A percentile compares a stretch with the other conserved stretches of the same genome.
Evolutionary conservation across 2,329 filamentous ascomycete genomes (phyloP).

Genomic region (Aspergillus fijiensis): DNA sequence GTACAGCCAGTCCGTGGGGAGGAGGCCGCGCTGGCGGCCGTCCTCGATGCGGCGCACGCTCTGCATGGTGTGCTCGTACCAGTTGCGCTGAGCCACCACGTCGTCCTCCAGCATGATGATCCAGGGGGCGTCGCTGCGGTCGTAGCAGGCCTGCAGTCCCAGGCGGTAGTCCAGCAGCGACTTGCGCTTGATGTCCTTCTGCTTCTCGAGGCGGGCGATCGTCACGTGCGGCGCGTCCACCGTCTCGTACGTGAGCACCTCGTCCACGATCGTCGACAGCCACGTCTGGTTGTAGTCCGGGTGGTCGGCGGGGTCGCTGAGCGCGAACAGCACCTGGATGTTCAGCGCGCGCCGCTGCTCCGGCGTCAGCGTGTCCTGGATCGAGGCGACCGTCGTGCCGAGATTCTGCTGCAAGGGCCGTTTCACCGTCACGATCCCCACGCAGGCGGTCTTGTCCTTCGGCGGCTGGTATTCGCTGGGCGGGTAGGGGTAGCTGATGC

Average conservation of each 20-base stretch:
- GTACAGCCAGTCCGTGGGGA: slow-evolving; percentile 37
- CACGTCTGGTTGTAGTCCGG: slow-evolving; percentile 45
- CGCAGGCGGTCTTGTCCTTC: slow-evolving; percentile 33
- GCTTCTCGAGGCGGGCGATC: slow-evolving; percentile 16
- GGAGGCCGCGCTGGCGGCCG: slow-evolving; percentile 10
- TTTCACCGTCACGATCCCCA: slow-evolving; percentile 47
- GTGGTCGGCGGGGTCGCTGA: slow-evolving; percentile 43
- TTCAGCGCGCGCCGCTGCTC: slow-evolving; percentile 43
- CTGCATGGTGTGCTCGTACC: slow-evolving; percentile 45
- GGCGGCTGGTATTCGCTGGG: not conserved
- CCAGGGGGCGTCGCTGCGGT: slow-evolving; percentile 40
- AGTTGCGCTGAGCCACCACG: slow-evolving; percentile 47
- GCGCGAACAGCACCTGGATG: slow-evolving; percentile 47
- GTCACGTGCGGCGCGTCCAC: slow-evolving; percentile 20
- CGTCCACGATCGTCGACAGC: slow-evolving; percentile 42
- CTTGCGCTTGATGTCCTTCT: slow-evolving; percentile 36
- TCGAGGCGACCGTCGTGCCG: slow-evolving; percentile 42
- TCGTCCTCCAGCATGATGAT: slow-evolving; percentile 51
- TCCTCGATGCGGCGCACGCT: slow-evolving; percentile 38
- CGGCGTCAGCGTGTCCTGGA: slow-evolving; percentile 44
- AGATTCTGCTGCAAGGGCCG: slow-evolving; percentile 44
- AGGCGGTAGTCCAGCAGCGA: slow-evolving; percentile 47
- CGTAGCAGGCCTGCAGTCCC: slow-evolving; percentile 43
- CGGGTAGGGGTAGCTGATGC: not conserved
- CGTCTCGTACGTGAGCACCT: slow-evolving; percentile 43